Evolutionary conservation across 2,329 filamentous ascomycete genomes (phyloP).

Genomic region (Fusarium foetens): DNA sequence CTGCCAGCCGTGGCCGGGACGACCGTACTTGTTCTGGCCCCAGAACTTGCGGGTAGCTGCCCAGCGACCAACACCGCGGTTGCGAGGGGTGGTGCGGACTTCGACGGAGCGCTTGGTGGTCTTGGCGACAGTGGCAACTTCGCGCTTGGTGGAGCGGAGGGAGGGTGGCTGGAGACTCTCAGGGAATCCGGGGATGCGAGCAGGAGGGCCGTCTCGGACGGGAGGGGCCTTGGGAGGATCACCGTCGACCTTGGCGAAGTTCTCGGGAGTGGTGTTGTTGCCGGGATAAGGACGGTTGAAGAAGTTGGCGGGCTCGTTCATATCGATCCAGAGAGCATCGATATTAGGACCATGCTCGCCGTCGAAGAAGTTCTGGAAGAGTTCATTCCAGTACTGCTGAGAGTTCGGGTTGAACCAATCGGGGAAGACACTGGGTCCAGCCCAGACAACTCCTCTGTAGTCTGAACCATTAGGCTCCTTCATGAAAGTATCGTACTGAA

Average conservation of each 20-base stretch:
- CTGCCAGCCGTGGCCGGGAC: conserved; percentile 26
- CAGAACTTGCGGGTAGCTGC: conserved; percentile 13
- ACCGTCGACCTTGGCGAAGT: conserved; percentile 51
- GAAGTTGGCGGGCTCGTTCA: conserved; percentile 58
- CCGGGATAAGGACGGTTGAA: conserved; percentile 46
- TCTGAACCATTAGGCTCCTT: conserved; percentile 62
- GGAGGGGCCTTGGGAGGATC: conserved; percentile 70
- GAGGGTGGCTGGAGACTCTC: conserved; percentile 38
- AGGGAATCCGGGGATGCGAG: conserved; percentile 41
- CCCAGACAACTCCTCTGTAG: conserved; percentile 79
- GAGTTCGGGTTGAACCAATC: conserved; percentile 79
- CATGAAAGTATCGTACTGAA: conserved; percentile 58
- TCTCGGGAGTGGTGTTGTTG: conserved; percentile 51
- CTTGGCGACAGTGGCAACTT: background rate
- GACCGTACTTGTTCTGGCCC: conserved; percentile 26
- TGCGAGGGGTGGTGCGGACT: background rate
- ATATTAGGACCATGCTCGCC: conserved; percentile 74
- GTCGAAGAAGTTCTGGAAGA: conserved; percentile 73
- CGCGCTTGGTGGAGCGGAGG: background rate
- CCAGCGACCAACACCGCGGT: conserved; percentile 26
- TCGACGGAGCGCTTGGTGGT: background rate
- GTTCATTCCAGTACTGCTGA: conserved; percentile 73
- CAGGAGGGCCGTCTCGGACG: conserved; percentile 58
- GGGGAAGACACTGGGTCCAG: conserved; percentile 75
- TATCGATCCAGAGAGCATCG: conserved; percentile 81